phyloP scores from a whole-genome alignment of 2,329 filamentous ascomycete species.

The Colletotrichum plurivorum region DNA sequence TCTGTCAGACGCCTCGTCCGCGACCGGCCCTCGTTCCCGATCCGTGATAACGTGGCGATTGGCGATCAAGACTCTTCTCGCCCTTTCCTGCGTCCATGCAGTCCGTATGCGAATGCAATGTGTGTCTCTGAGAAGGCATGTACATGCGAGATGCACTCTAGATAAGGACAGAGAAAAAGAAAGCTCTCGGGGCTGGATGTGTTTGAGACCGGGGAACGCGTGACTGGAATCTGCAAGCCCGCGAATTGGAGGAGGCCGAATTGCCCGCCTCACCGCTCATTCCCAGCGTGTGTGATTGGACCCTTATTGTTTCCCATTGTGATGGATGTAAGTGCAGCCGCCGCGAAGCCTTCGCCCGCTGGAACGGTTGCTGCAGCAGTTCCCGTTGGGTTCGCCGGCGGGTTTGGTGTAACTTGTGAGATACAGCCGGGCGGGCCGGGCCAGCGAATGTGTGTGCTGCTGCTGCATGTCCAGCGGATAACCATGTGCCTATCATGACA shows the following conservation, averaged over 20 bases:
- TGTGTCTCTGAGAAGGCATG: slow-evolving; percentile 30
- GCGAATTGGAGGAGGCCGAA: slow-evolving; percentile 12
- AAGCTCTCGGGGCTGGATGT: background rate
- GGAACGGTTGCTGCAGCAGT: too few species aligned
- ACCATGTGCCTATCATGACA: too few species aligned
- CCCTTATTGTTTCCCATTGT: too few species aligned
- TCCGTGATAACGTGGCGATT: background rate
- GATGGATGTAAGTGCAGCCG: too few species aligned
- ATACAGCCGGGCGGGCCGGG: too few species aligned
- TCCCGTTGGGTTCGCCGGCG: too few species aligned
- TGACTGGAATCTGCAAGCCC: slow-evolving; percentile 11
- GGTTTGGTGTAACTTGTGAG: too few species aligned
- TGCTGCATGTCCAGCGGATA: too few species aligned
- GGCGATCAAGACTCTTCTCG: background rate
- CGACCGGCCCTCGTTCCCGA: background rate
- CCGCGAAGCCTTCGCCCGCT: too few species aligned
- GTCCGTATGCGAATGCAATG: slow-evolving; percentile 21
- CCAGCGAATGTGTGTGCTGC: too few species aligned
- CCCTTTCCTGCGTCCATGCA: slow-evolving; percentile 8
- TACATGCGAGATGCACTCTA: slow-evolving; percentile 23
- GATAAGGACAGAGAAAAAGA: slow-evolving; percentile 11
- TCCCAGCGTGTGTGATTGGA: slow-evolving; percentile 8
- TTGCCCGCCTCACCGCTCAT: slow-evolving; percentile 34
- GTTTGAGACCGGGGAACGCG: slow-evolving; percentile 24
- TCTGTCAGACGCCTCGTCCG: slow-evolving; percentile 25